Base-by-base conservation (phyloP, 2,329 filamentous ascomycete genomes). In the Cytospora chrysosperma region DNA sequence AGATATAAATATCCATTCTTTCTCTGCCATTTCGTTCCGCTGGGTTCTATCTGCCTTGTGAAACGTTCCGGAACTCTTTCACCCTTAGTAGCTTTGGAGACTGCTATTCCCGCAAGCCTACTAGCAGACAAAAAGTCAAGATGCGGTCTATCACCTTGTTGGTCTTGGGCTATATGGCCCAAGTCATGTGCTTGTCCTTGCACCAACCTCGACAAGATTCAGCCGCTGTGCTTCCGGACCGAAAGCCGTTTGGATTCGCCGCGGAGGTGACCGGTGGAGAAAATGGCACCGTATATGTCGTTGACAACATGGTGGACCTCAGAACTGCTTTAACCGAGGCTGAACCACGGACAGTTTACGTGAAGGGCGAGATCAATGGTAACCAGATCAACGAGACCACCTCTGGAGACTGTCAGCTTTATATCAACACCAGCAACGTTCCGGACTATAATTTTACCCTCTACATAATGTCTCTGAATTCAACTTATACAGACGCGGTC, bases 221-320 rank as follows among this genome's bases (percentile, higher is more conserved):
- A 24, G 19, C 19, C 26, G 27, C 57, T 19, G 53, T 37, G 13
- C 57, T 60, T 10, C 57, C 57, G 26, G 50, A 60, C 13, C 50
- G 57, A n/a, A 53, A 47, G 50, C 57, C 57, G 17, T 60, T 60
- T 43, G 57, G 57, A 26, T 60, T 60, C 43, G 57, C 30, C 17
- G 28, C 26, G 7, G 8, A 30, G 50, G 57, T 53, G 7, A 60
- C 57, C 13, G 57, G 57, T 5, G 57, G 57, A 15, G 57, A 43
- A 15, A 13, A 19, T 28, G 53, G 53, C 17, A 60, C 52, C 50
- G 53, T 51, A 6, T 60, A 47, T 26, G 34, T 60, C 1, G 57
- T 60, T 12, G 57, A 60, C 32, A 60, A 60, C 27, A 60, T 60
- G 57, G 17, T 60, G 26, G 57, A 60, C 32, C 43, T 60, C 40